Evolutionary conservation across 192 early-diverging fungal species (phyloP).

Genomic region (Coemansia sp.): DNA sequence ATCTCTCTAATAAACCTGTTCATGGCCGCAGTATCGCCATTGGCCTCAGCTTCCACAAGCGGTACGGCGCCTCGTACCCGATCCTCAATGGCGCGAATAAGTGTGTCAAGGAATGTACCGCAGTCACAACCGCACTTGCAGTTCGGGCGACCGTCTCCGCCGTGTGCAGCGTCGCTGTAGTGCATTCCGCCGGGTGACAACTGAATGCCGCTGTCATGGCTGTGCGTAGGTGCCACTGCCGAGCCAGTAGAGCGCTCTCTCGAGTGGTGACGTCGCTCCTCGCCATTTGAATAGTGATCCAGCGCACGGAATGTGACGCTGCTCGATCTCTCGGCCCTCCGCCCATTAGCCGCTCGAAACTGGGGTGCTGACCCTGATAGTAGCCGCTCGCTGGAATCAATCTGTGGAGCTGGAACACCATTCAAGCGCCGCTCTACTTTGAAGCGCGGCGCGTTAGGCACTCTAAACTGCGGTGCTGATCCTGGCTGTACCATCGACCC

Average conservation of each 20-base stretch:
- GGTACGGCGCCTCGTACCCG: constrained; percentile 27
- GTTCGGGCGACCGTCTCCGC: constrained; percentile 20
- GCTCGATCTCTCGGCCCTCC: background rate
- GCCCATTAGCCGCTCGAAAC: background rate
- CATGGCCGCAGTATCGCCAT: constrained; percentile 6
- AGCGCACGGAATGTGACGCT: background rate
- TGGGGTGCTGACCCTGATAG: background rate
- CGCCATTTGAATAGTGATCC: background rate
- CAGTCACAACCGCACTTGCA: constrained; percentile 57
- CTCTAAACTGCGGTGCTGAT: background rate
- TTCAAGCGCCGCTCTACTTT: constrained; percentile 8
- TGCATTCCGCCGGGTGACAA: constrained; percentile 1
- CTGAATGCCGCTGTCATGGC: constrained; percentile 6
- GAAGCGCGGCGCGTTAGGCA: background rate
- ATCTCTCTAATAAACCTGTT: constrained; percentile 36
- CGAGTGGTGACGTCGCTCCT: background rate
- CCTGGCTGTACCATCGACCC: background rate
- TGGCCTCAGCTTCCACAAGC: constrained; percentile 6
- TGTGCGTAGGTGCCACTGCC: background rate
- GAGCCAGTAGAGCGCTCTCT: background rate
- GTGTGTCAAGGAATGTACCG: constrained; percentile 35
- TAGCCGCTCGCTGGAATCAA: background rate
- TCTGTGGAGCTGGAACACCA: background rate
- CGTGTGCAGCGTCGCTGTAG: background rate
- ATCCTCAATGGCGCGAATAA: constrained; percentile 43